Evolutionary conservation across 805 yeast genomes (phyloP).

Genomic region (Spencermartinsiella europaea): DNA sequence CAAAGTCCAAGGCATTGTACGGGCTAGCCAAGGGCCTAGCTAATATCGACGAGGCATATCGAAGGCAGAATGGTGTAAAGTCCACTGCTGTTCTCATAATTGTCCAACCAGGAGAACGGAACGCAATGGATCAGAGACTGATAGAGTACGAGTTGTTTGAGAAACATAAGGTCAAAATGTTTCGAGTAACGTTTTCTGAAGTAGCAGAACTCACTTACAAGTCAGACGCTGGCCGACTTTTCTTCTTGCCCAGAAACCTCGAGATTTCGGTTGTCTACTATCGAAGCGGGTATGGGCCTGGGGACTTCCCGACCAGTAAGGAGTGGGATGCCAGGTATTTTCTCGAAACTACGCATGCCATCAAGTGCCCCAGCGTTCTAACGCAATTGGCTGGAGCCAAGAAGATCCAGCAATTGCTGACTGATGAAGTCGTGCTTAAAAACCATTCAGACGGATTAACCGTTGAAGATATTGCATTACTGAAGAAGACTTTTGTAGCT

Average conservation of each 20-base stretch:
- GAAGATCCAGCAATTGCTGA: slow-evolving; percentile 85
- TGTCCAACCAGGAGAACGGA: slow-evolving; percentile 80
- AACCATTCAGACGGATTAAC: slow-evolving; percentile 40
- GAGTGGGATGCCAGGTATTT: slow-evolving; percentile 75
- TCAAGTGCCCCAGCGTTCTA: slow-evolving; percentile 85
- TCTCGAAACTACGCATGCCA: slow-evolving; percentile 71
- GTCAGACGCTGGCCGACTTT: slow-evolving; percentile 34
- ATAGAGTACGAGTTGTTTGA: slow-evolving; percentile 66
- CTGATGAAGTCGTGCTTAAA: slow-evolving; percentile 46
- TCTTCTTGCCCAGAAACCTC: slow-evolving; percentile 48
- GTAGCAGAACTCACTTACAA: slow-evolving; percentile 2
- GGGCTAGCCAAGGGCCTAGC: slow-evolving; percentile 66
- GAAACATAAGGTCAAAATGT: slow-evolving; percentile 52
- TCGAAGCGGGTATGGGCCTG: slow-evolving; percentile 84
- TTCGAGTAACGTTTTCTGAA: slow-evolving; percentile 57
- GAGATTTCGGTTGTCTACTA: slow-evolving; percentile 88
- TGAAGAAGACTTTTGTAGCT: slow-evolving; percentile 66
- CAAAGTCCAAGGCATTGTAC: slow-evolving; percentile 60
- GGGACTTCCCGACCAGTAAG: slow-evolving; percentile 59
- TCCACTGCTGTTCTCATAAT: slow-evolving; percentile 58
- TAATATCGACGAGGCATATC: slow-evolving; percentile 57
- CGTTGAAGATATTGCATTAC: slow-evolving; percentile 24
- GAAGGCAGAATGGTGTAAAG: slow-evolving; percentile 8
- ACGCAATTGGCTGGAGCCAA: slow-evolving; percentile 93
- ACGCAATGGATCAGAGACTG: slow-evolving; percentile 85